These are phyloP conservation scores for Sherardia arvensis DNA, from an alignment of 257 asterid species.

Conservation along the genomic window DNA sequence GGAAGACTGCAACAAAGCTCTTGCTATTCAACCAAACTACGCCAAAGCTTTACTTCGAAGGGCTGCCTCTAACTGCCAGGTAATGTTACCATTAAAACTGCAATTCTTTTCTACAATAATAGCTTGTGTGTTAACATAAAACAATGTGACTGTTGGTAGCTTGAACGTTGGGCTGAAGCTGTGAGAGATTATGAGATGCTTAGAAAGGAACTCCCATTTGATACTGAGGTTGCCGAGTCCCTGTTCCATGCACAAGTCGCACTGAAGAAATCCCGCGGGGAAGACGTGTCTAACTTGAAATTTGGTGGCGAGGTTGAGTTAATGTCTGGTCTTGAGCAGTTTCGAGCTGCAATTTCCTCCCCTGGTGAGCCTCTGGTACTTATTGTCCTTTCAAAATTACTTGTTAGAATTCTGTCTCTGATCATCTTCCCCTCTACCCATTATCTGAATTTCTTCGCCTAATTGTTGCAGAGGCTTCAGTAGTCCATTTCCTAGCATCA, in stretches of 20 bases:
- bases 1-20: constrained; percentile 83
- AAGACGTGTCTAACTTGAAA: constrained; percentile 63
- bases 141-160: constrained; percentile 32
- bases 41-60: constrained; percentile 79
- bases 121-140: not conserved
- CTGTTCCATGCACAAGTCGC: constrained; percentile 71
- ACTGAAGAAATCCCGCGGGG: constrained; percentile 68
- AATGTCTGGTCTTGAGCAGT: constrained; percentile 58
- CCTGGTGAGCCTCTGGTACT: constrained; percentile 38
- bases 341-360: constrained; percentile 65
- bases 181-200: constrained; percentile 74
- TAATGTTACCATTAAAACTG: constrained; percentile 9
- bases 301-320: constrained; percentile 76
- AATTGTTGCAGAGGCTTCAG: constrained; percentile 58
- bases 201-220: constrained; percentile 56
- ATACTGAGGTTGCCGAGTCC: constrained; percentile 69
- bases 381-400: not conserved
- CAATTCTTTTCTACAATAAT: not conserved
- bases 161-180: constrained; percentile 83
- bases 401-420: not conserved
- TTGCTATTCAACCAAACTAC: constrained; percentile 62
- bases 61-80: constrained; percentile 84
- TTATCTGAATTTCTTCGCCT: constrained; percentile 14
- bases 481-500: constrained; percentile 50
- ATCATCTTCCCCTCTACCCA: not conserved